Base-by-base conservation (phyloP, 2,329 filamentous ascomycete species). In the Trichothecium roseum region DNA sequence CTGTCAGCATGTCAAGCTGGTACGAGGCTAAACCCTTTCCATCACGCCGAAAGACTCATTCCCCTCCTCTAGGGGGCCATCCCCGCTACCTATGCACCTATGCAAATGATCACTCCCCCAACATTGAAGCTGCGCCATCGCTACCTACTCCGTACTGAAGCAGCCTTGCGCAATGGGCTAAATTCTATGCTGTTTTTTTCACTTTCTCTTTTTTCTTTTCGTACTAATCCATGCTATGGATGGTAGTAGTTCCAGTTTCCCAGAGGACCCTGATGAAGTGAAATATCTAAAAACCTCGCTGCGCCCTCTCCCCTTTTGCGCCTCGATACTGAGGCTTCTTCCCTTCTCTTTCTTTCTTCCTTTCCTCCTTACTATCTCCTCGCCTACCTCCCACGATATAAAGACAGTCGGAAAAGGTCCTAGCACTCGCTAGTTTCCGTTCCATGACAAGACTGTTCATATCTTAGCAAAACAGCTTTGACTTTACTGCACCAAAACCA, bases 11-110 rank as follows among this genome's bases (percentile, higher is more conserved):
- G 61, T 55, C 59, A 12, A 24, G 4, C 3, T 2, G 5, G n/a
- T 30, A 30, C 31, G 39, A 38, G 38, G 49, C 60, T 59, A 60
- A 42, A 27, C 60, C 59, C 40, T 37, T 49, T 58, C 46, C 48
- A 59, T 59, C 60, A 63, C 60, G 60, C 60, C 60, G 60, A 63
- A 62, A 50, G 57, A 60, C 54, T 60, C 57, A 56, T 24, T 10
- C 20, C 20, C 10, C 20, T 24, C n/a, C n/a, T n/a, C n/a, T n/a
- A n/a, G 53, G 20, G 20, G 6, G 6, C 20, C 20, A 24, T 24
- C 20, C 20, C 20, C 20, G 20, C 20, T 10, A n/a, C n/a, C n/a
- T n/a, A n/a, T n/a, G n/a, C n/a, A n/a, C n/a, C n/a, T n/a, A 24
- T 24, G 20, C 20, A 24, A 24, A 24, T 24, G 20, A 24, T 24